Evolutionary conservation across 345 rosid species (phyloP), one percentile per base, ranked within the genome.

Genomic region (Aquilaria malaccensis): DNA sequence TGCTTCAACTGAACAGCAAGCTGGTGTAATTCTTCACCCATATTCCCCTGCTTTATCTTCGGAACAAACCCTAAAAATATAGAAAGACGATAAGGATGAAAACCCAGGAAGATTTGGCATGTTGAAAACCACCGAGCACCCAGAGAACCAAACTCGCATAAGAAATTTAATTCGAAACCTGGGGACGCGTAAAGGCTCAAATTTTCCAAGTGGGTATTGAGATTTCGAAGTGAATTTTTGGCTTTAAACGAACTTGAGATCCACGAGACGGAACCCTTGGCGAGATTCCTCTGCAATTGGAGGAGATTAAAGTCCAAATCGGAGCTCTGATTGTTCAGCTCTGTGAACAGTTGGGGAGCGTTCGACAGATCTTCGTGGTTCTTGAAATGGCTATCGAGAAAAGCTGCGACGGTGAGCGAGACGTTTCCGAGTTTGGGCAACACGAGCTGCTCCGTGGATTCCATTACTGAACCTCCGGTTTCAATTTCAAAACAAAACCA

Each of bases 191-290:
- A 54, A 64, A 80, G 80, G 65, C 73, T 50, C 66, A 75, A 79
- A 67, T 70, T 67, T 65, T 83, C 77, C 52, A 87, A 55, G 66
- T 58, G 63, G 32, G 60, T 30, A 64, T 51, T 63, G 62, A 83
- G 69, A 31, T 76, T 72, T 32, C 71, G 66, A 59, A 86, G 41
- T 13, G 80, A 71, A 10, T 65, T 52, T 70, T 81, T 86, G 55
- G 80, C 75, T 11, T 58, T 68, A 45, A 86, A 70, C 0, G 89
- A 86, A 30, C 77, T 78, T 46, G 83, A 81, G 71, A 89, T 84
- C 91, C 94, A 89, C 4, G 89, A 86, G 15, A 89, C 80, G 14
- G 79, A 74, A 62, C 59, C 78, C 66, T 83, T 77, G 2, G 70
- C 60, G 52, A 83, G 84, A 60, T 53, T 59, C 13, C 56, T 58